Base-by-base conservation (phyloP, 768 basidiomycete genomes). In the Galerina sulciceps region DNA sequence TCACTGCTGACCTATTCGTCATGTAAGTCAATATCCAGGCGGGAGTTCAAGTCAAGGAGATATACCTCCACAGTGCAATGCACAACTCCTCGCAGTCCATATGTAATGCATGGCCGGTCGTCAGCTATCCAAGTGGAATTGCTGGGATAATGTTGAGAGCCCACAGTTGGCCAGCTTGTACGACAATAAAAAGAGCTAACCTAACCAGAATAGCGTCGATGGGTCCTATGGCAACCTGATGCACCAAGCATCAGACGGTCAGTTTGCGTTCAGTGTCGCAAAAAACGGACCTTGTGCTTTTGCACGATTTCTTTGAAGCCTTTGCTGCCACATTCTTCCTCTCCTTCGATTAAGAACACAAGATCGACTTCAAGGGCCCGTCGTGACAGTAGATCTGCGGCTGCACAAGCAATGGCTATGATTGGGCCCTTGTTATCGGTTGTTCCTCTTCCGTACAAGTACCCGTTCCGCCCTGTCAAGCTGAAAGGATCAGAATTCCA, bases 61-160 rank as follows among this genome's bases (percentile, higher is more conserved):
- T 46, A 72, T 44, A 89, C 91, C 79, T 89, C 84, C 6, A 97
- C 74, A 35, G 85, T 83, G 51, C 92, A 94, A 68, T 96, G 95
- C 1, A 98, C 86, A 3, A 99, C 96, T 0, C 97, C 97, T 45
- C 97, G 84, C 55, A 98, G 77, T 3, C 97, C 97, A 70, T 96
- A 97, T 0, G 96, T 97, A 51, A 99, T 89, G 67, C 96, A 98
- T 0, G 97, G 96, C 6, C 86, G 85, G 62, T 90, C 86, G 65
- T 97, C 93, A 11, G 90, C 90, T 62, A 99, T 94, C 96, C 96
- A 99, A 10, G 93, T 96, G 18, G 96, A 98, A 69, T 99, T 99
- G 64, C 92, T 93, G 52, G 1, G 17, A 52, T 2, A 15, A 2
- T 17, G 22, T 64, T 6, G 64, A 40, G 36, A 62, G 9, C 26